These are phyloP conservation scores for Suhomyces emberorum DNA, from an alignment of 805 yeast species.

Conservation along the genomic window DNA sequence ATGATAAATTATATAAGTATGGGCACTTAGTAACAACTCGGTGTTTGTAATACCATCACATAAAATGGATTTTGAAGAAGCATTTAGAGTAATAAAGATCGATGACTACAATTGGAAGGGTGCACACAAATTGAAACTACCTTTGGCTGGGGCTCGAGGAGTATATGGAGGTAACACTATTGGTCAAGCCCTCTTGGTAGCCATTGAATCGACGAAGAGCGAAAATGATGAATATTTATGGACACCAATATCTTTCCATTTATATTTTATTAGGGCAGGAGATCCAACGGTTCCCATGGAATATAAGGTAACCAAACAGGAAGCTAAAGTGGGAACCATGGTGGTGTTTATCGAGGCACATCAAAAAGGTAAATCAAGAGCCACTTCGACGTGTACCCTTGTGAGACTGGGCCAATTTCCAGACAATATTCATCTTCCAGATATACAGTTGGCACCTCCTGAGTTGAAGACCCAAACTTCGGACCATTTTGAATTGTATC, in stretches of 20 bases:
- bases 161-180: constrained; percentile 70
- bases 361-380: constrained; percentile 52
- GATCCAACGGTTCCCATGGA: constrained; percentile 41
- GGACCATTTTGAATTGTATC: constrained; percentile 23
- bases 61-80: constrained; percentile 32
- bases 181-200: constrained; percentile 63
- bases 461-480: constrained; percentile 18
- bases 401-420: neutral
- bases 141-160: constrained; percentile 52
- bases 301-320: constrained; percentile 51
- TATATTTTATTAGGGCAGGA: constrained; percentile 59
- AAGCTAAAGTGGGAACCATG: constrained; percentile 51
- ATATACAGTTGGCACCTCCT: neutral
- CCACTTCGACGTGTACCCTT: constrained; percentile 50
- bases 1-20: too few species aligned
- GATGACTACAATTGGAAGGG: constrained; percentile 30
- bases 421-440: constrained; percentile 2
- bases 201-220: constrained; percentile 42
- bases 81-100: constrained; percentile 23
- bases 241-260: constrained; percentile 60
- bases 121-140: constrained; percentile 31
- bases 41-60: too few species aligned
- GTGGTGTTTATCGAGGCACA: constrained; percentile 53
- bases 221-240: constrained; percentile 8
- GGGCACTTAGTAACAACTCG: too few species aligned